Base-by-base conservation (phyloP, 2,329 filamentous ascomycete species). In the Ophiostoma fasciatum region DNA sequence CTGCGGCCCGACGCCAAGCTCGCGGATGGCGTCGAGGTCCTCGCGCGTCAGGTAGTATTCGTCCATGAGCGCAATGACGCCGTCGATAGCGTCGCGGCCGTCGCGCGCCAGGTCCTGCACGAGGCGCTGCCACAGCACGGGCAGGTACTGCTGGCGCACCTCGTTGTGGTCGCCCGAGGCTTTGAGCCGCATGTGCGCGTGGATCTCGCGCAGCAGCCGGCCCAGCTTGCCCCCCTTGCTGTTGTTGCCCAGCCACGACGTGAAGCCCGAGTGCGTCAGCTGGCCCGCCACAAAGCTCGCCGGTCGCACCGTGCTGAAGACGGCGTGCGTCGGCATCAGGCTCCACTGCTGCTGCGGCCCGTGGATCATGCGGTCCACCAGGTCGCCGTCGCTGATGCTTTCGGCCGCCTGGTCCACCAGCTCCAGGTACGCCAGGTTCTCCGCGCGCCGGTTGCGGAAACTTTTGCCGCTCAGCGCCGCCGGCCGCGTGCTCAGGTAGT, bases 331-430 rank as follows among this genome's bases (percentile, higher is more conserved):
- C 12, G 90, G 90, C 90, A 98, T 98, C 42, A 98, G 61, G 51
- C 82, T 90, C 90, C 90, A 98, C 43, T 98, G 90, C 53, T 98
- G 90, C 53, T 98, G 90, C 30, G 84, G 83, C 19, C 90, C 90
- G 55, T 98, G 90, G 41, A 98, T 98, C 88, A 98, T 94, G 35
- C 84, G 73, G 56, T 98, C 90, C 3, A 96, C 83, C 25, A 98
- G 63, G 54, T 98, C 90, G 41, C 90, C 90, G 51, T 98, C 90
- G 50, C 85, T 94, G 59, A 98, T 98, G 52, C 87, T 94, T 52
- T 92, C 81, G 4, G 90, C 87, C 4, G 90, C 90, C 48, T 82
- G 72, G 45, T 93, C 87, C 17, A 79, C 73, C 7, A 96, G 64
- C 55, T 96, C 84, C 7, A 98, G 67, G n/a, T 75, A 61, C 55